Evolutionary conservation across 371 early-diverging fungal species (phyloP).

Genomic region (Circinella minor): DNA sequence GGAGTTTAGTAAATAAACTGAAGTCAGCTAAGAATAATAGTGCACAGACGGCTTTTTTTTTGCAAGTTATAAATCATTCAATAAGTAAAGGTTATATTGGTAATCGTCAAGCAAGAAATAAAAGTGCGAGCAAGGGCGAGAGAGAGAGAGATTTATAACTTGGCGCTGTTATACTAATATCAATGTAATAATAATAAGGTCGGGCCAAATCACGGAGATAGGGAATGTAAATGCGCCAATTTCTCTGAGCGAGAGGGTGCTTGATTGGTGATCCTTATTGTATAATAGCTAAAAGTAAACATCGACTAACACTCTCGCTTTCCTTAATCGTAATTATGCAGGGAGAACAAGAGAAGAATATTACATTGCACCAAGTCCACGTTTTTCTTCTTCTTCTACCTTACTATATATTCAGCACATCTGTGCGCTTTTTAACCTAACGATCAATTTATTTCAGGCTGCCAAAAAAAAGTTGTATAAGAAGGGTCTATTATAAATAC

Average conservation of each 20-base stretch:
- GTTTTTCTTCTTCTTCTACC: constrained; percentile 15
- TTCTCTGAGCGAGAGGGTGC: not conserved
- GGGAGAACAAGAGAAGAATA: constrained; percentile 9
- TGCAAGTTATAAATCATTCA: not conserved
- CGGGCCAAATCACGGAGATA: constrained; percentile 3
- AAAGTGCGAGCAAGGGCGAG: not conserved
- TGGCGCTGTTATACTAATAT: not conserved
- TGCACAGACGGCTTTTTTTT: not conserved
- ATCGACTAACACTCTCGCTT: constrained; percentile 9
- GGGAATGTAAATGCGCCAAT: not conserved
- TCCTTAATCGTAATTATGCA: constrained; percentile 19
- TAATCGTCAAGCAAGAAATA: not conserved
- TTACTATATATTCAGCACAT: constrained; percentile 1
- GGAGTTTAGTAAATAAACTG: not conserved
- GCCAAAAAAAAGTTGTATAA: constrained; percentile 4
- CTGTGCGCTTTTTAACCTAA: constrained; percentile 23
- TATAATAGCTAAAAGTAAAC: not conserved
- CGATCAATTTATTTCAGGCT: constrained; percentile 1
- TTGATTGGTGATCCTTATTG: constrained; percentile 8
- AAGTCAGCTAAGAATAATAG: constrained; percentile 1
- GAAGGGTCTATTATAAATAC: constrained; percentile 16
- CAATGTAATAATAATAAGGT: too few relatives aligned
- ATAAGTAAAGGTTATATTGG: not conserved
- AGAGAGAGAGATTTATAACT: not conserved
- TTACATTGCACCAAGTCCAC: constrained; percentile 16